Conservation (phyloP, 495 filamentous ascomycete species). For the Xylaria longipes region DNA sequence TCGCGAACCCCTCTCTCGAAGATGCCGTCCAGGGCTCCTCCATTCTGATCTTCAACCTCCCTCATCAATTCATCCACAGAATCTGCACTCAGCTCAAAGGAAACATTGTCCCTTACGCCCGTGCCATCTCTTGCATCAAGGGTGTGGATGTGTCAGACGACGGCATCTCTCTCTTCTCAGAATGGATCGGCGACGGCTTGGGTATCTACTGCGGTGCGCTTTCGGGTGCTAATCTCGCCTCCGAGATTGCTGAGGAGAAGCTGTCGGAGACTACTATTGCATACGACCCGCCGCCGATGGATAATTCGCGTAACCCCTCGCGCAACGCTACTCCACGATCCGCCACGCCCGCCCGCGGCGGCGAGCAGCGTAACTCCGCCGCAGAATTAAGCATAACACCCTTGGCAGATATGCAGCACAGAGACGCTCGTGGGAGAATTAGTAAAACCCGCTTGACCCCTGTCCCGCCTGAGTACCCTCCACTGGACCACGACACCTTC, state of each 20-base stretch:
- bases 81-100: constrained; percentile 86
- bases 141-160: constrained; percentile 88
- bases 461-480: constrained; percentile 78
- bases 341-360: constrained; percentile 53
- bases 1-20: constrained; percentile 86
- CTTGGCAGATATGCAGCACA: constrained; percentile 56
- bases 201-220: constrained; percentile 97
- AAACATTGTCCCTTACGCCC: constrained; percentile 87
- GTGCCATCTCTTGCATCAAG: constrained; percentile 97
- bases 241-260: constrained; percentile 91
- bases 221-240: constrained; percentile 95
- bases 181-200: constrained; percentile 86
- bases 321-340: constrained; percentile 69
- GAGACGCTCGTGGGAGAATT: constrained; percentile 65
- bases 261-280: constrained; percentile 97
- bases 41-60: constrained; percentile 95
- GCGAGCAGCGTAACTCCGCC: constrained; percentile 48
- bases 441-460: constrained; percentile 71
- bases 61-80: constrained; percentile 94
- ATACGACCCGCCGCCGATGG: constrained; percentile 88
- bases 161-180: constrained; percentile 87
- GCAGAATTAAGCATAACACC: constrained; percentile 64
- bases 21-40: constrained; percentile 82
- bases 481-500: constrained; percentile 78
- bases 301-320: constrained; percentile 74